Evolutionary conservation across 2,329 filamentous ascomycete genomes (phyloP), one percentile per base, ranked within the genome.

Genomic region (Pseudonectria buxi): DNA sequence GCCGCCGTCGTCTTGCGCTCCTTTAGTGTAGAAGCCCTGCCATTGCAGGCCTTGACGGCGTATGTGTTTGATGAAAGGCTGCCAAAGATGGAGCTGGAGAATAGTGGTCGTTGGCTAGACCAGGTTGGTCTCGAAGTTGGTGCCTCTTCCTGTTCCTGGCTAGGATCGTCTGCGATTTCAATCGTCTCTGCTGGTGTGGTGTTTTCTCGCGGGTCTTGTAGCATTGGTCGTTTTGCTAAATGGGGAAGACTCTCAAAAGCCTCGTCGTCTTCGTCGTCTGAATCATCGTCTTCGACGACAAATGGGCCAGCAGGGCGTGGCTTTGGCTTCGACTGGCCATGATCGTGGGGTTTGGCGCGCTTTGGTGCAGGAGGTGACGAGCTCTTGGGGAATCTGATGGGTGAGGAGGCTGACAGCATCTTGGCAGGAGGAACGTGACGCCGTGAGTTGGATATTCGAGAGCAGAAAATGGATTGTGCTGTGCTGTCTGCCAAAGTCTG

Each of bases 321-420:
- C 40, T 57, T 61, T 12, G 63, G 35, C 49, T 62, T 51, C 47
- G 61, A 43, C 48, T 44, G 45, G 30, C 54, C 51, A 53, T 58
- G 34, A 45, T 54, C 42, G 44, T 65, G 62, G 30, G 57, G 57
- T 44, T 53, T 51, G 32, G 59, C 43, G 41, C 62, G 61, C 44
- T 65, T 66, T 22, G 54, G 39, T 3, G 51, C 44, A 1, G 50
- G 51, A 27, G 58, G 58, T 26, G 58, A 47, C 15, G 75, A 74
- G 50, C 67, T 76, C 6, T 65, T 58, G 3, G 76, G 74, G 40
- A 76, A 76, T 16, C 65, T 53, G 14, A 78, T 58, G 3, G 78
- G 74, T 11, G 79, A 80, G 6, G 79, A 81, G 26, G 73, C 66
- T 26, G 71, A 66, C 16, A 75, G 62, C 77, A 83, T 83, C 28